Base-by-base conservation (phyloP, 768 basidiomycete genomes). In the Lyophyllum shimeji region DNA sequence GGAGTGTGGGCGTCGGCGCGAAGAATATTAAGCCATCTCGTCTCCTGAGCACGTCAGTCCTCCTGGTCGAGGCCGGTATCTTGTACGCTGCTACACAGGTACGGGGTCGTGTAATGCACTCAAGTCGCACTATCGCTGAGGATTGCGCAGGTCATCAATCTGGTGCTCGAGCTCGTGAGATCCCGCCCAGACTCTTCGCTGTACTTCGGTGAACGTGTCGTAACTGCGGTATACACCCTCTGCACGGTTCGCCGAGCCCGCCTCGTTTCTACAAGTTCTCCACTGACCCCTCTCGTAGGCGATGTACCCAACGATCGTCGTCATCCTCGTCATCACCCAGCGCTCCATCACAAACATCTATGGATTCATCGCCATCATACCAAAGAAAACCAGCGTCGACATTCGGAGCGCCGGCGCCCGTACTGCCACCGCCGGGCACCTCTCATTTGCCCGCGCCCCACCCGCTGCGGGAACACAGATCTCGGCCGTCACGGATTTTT, bases 321-420 rank as follows among this genome's bases (percentile, higher is more conserved):
- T 43, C 46, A 51, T 53, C n/a, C 48, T 60, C 8, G 34, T 56
- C 23, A 45, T 29, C 3, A 25, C 56, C 3, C 59, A 60, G 44
- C 48, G 55, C 17, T 60, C 59, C 1, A 53, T 56, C n/a, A 46
- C 52, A 13, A 55, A 60, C 50, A 48, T 60, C 40, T 60, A 21
- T 27, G 55, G 55, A 0, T 44, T 50, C 27, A 47, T 53, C 43
- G 31, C 51, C n/a, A n/a, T 33, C 2, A 50, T 56, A 13, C 46
- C 42, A 7, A 43, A 24, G 7, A 53, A 56, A 13, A 25, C 50
- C 0, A 37, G 46, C 5, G 43, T 9, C 13, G 45, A 47, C 9
- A 47, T 42, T 25, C 15, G n/a, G 9, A 53, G 42, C 21, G 55
- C 52, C 9, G 52, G 50, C 27, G 46, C 47, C 44, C 59, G 58